phyloP scores from a whole-genome alignment of 2,329 filamentous ascomycete genomes.

The Chrysosporium keratinophilum region DNA sequence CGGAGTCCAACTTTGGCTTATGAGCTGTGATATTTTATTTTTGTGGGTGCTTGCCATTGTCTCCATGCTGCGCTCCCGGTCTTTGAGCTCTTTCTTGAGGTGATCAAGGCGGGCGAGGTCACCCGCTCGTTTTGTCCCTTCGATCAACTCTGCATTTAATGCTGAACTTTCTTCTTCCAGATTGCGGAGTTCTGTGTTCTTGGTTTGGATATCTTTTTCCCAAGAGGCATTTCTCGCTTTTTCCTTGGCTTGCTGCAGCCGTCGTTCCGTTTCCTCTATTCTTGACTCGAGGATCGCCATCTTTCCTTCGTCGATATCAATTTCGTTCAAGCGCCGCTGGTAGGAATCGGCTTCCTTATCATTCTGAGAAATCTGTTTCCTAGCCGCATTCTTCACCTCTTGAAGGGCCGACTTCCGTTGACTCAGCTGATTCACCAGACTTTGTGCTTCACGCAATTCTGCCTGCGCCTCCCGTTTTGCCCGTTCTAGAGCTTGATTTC shows the following conservation, averaged over 20 bases:
- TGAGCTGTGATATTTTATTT: constrained; percentile 53
- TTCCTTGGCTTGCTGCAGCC: constrained; percentile 52
- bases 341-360: constrained; percentile 58
- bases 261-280: constrained; percentile 56
- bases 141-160: constrained; percentile 68
- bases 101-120: constrained; percentile 77
- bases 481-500: constrained; percentile 66
- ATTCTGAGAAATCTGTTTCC: constrained; percentile 60
- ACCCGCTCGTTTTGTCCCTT: constrained; percentile 68
- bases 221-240: constrained; percentile 55
- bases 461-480: constrained; percentile 61
- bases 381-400: constrained; percentile 64
- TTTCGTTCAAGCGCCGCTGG: constrained; percentile 58
- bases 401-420: constrained; percentile 60
- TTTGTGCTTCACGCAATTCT: constrained; percentile 65
- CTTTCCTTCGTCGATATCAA: constrained; percentile 75
- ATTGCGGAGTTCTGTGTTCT: constrained; percentile 54
- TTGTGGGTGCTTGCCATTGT: constrained; percentile 68
- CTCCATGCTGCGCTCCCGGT: constrained; percentile 62
- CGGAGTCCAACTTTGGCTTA: constrained; percentile 59
- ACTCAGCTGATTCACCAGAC: constrained; percentile 60
- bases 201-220: constrained; percentile 59
- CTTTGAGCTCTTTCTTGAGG: constrained; percentile 66
- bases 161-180: constrained; percentile 63
- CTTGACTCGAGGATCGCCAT: constrained; percentile 67